These are phyloP conservation scores for Drechslerella coelobrocha DNA, from an alignment of 2,329 filamentous ascomycete genomes.

Conservation along the genomic window DNA sequence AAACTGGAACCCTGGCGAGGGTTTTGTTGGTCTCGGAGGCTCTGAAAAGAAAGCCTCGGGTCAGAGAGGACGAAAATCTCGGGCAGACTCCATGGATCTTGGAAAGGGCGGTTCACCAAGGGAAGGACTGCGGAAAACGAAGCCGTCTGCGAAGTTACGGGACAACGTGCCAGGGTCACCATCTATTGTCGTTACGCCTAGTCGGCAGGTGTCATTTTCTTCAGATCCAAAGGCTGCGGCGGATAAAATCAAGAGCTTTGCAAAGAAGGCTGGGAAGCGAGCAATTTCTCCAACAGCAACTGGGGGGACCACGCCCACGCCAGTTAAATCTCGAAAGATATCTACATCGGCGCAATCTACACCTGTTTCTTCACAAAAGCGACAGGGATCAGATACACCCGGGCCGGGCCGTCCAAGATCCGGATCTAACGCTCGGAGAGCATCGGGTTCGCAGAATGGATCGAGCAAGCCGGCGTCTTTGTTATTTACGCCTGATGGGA, in stretches of 20 bases:
- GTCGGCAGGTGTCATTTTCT: conserved; percentile 43
- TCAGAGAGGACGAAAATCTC: conserved; percentile 26
- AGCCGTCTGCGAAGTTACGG: conserved; percentile 42
- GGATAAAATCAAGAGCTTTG: conserved; percentile 47
- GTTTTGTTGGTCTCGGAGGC: conserved; percentile 45
- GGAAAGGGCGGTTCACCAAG: conserved; percentile 44
- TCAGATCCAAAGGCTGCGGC: conserved; percentile 43
- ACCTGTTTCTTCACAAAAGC: conserved; percentile 30
- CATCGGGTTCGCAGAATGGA: conserved; percentile 33
- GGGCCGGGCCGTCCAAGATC: conserved; percentile 34
- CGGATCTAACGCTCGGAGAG: conserved; percentile 27
- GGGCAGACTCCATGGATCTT: conserved; percentile 24
- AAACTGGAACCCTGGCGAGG: conserved; percentile 60
- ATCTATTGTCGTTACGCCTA: conserved; percentile 46
- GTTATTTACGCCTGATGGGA: conserved; percentile 37
- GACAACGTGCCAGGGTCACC: conserved; percentile 41
- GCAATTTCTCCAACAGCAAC: conserved; percentile 31
- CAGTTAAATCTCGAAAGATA: conserved; percentile 37
- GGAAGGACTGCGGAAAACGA: conserved; percentile 40
- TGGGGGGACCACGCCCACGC: conserved; percentile 12
- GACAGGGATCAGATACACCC: conserved; percentile 43
- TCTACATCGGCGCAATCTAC: conserved; percentile 39
- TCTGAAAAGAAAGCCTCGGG: conserved; percentile 15
- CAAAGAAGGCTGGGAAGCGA: conserved; percentile 42
- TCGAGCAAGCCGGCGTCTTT: conserved; percentile 27